Evolutionary conservation across 2,329 filamentous ascomycete species (phyloP), one percentile per base, ranked within the genome.

Genomic region (Clarireedia homoeocarpa): DNA sequence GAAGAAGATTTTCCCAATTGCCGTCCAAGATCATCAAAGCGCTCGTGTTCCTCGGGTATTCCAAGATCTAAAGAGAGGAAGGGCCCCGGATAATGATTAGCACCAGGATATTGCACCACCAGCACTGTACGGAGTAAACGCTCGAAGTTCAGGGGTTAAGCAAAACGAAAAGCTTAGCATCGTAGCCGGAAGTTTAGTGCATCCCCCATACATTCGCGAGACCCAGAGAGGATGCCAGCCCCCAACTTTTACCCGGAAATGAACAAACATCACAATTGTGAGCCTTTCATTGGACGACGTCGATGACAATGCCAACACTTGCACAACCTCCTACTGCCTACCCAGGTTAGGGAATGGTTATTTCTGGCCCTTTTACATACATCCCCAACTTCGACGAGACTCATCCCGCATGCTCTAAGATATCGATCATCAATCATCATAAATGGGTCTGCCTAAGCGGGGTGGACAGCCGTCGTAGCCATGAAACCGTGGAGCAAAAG

Each of bases 141-240:
- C 51, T 53, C 30, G 40, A 42, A 48, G 23, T 20, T 53, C 51
- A 53, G 30, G 51, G 51, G 51, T 48, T n/a, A 42, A 39, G 38
- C 10, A 20, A 53, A 48, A 48, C 27, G 42, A 48, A 48, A 48
- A 48, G 51, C 42, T 48, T 39, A 27, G 20, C 30, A 39, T 34
- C 36, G 26, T 23, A 6, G n/a, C 14, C 38, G 36, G 20, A 14
- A 20, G 26, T 27, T 27, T 24, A 36, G 39, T 30, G 3, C 45
- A 47, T 36, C 27, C 26, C 26, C 40, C 24, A 47, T 47, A 20
- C 10, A 34, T 34, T 34, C 30, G 10, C 30, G 30, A 34, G 30
- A 34, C 30, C 30, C 20, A 20, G 20, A 20, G 20, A 20, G 20
- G 20, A 20, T 20, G 20, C 20, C 20, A 20, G 20, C 20, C 20